Evolutionary conservation across 148 eudicot species (phyloP).

Genomic region (Arctostaphylos glauca): DNA sequence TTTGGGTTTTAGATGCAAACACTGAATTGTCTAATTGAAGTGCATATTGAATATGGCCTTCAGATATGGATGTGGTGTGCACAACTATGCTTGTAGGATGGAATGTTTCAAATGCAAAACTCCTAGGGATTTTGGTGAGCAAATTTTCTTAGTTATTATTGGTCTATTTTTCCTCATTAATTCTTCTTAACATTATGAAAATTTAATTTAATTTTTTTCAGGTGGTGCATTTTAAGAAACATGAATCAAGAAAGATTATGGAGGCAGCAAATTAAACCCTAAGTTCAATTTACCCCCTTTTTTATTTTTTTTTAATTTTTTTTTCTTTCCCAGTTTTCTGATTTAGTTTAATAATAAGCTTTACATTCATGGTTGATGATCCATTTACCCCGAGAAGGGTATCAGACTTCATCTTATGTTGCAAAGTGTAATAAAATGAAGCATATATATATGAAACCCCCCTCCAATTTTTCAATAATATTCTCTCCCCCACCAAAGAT

Average conservation of each 20-base stretch:
- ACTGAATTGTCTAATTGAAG: not conserved
- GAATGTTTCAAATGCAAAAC: slow-evolving; percentile 67
- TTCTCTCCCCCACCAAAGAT: not conserved
- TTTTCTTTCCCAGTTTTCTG: not conserved
- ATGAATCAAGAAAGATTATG: slow-evolving; percentile 1
- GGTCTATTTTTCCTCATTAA: not conserved
- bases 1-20: no score
- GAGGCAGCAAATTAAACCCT: no score
- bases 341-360: slow-evolving; percentile 12
- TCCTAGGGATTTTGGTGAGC: slow-evolving; percentile 57
- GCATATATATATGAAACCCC: slow-evolving; percentile 22
- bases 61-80: slow-evolving; percentile 69
- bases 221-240: slow-evolving; percentile 25
- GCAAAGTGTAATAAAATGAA: slow-evolving; percentile 15
- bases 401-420: slow-evolving; percentile 10
- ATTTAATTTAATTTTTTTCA: not conserved
- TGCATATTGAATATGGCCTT: slow-evolving; percentile 2
- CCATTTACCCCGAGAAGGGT: slow-evolving; percentile 6
- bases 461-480: not conserved
- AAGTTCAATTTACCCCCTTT: not conserved
- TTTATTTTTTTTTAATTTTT: not conserved
- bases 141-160: not conserved
- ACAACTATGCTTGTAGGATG: slow-evolving; percentile 75
- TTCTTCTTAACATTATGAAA: not conserved
- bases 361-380: slow-evolving; percentile 12